These are phyloP conservation scores for Citrus hindsii DNA, from an alignment of 345 rosid species.

Conservation along the genomic window DNA sequence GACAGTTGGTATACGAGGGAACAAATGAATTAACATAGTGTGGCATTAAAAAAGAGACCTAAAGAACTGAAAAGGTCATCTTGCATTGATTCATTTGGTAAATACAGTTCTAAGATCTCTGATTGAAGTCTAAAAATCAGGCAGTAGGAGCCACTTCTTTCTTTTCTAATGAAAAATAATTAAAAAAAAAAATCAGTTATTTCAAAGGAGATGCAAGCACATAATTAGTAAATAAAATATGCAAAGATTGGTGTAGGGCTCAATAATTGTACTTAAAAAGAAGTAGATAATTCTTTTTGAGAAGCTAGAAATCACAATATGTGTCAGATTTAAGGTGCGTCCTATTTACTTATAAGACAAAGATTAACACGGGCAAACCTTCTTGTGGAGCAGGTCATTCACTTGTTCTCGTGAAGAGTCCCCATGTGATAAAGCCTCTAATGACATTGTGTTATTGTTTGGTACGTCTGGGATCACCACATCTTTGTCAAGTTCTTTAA, in stretches of 20 bases:
- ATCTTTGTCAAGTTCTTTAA: slow-evolving; percentile 16
- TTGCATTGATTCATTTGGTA: not conserved
- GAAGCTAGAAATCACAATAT: not conserved
- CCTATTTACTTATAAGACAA: not conserved
- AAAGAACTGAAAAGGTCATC: not conserved
- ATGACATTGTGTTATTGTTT: slow-evolving; percentile 12
- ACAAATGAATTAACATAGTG: not conserved
- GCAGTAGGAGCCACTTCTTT: not conserved
- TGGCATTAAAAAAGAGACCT: not conserved
- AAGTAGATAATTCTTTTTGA: not conserved
- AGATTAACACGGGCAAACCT: slow-evolving; percentile 23
- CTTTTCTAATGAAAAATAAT: too few relatives aligned
- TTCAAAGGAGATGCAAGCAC: not conserved
- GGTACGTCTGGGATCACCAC: slow-evolving; percentile 21
- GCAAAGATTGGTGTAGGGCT: not conserved
- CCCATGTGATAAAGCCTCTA: slow-evolving; percentile 23
- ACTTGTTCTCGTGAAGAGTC: slow-evolving; percentile 19
- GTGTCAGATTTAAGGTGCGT: not conserved
- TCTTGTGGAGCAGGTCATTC: slow-evolving; percentile 14
- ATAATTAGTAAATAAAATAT: not conserved
- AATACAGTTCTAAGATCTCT: not conserved
- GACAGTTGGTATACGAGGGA: not conserved
- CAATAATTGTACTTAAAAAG: not conserved
- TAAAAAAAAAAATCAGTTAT: not conserved
- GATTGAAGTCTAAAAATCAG: not conserved